These are phyloP conservation scores for Meredithiella fracta DNA, from an alignment of 2,329 filamentous ascomycete species.

Conservation along the genomic window DNA sequence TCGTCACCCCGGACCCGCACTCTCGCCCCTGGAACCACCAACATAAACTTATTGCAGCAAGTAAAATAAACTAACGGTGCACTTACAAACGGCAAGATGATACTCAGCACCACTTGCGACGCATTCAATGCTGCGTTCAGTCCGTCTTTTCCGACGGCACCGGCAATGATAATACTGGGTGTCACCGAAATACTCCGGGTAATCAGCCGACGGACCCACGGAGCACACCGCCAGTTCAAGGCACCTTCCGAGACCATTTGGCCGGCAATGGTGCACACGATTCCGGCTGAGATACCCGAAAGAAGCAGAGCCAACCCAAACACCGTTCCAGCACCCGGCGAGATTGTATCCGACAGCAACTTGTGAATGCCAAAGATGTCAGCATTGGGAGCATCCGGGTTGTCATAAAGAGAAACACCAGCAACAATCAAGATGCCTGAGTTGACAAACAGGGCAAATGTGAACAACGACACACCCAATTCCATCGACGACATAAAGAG, in stretches of 20 bases:
- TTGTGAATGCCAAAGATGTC: slow-evolving; percentile 73
- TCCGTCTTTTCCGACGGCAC: slow-evolving; percentile 54
- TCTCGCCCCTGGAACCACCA: slow-evolving; percentile 33
- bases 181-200: slow-evolving; percentile 69
- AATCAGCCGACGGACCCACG: slow-evolving; percentile 63
- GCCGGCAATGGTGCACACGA: slow-evolving; percentile 77
- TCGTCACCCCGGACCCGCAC: slow-evolving; percentile 21
- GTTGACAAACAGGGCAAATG: slow-evolving; percentile 74
- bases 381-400: slow-evolving; percentile 43
- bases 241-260: slow-evolving; percentile 83
- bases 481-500: slow-evolving; percentile 60
- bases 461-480: slow-evolving; percentile 56
- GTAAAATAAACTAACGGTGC: slow-evolving; percentile 79
- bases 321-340: slow-evolving; percentile 61
- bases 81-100: slow-evolving; percentile 67
- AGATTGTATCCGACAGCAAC: slow-evolving; percentile 51
- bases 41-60: slow-evolving; percentile 65
- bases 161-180: slow-evolving; percentile 70
- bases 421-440: slow-evolving; percentile 68
- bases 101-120: slow-evolving; percentile 60
- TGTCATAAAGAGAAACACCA: slow-evolving; percentile 55
- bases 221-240: slow-evolving; percentile 54
- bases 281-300: slow-evolving; percentile 65
- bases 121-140: slow-evolving; percentile 57
- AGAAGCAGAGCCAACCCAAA: slow-evolving; percentile 70